A percentile compares a stretch with the other conserved stretches of the same genome.
These are phyloP conservation scores for Jatropha podagrica DNA, from an alignment of 441 rosid species.

Conservation along the genomic window DNA sequence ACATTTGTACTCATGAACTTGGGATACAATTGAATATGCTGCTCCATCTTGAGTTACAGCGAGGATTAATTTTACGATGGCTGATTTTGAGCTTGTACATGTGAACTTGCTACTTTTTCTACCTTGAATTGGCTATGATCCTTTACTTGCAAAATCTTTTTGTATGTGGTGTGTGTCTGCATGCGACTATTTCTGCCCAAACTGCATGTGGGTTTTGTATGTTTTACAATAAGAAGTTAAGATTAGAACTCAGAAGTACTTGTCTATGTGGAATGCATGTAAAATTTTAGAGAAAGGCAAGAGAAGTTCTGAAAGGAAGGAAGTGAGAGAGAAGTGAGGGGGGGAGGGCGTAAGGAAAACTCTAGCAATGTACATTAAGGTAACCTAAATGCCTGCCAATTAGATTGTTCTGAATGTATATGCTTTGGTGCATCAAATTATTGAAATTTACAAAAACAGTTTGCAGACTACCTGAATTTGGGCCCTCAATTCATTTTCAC, in stretches of 20 bases:
- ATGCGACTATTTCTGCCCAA: background rate
- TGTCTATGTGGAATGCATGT: background rate
- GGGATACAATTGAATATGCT: background rate
- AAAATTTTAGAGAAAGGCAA: background rate
- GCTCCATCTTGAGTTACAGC: background rate
- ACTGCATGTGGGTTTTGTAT: background rate
- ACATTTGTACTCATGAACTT: background rate
- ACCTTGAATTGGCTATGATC: background rate
- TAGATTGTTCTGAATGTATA: no score
- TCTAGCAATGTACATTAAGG: no score
- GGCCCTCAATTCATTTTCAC: background rate
- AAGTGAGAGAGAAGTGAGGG: background rate
- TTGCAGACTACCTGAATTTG: background rate
- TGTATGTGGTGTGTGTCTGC: background rate
- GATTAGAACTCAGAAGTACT: background rate
- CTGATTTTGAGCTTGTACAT: background rate
- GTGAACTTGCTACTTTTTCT: background rate
- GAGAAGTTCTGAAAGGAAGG: background rate
- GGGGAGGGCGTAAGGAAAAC: background rate
- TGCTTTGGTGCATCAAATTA: no score
- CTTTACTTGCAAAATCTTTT: background rate
- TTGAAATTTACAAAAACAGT: background rate
- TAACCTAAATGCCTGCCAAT: background rate
- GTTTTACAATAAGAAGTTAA: background rate
- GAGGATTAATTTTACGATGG: background rate